Conservation (phyloP, 495 filamentous ascomycete genomes). For the Trichocladium uniseriatum region DNA sequence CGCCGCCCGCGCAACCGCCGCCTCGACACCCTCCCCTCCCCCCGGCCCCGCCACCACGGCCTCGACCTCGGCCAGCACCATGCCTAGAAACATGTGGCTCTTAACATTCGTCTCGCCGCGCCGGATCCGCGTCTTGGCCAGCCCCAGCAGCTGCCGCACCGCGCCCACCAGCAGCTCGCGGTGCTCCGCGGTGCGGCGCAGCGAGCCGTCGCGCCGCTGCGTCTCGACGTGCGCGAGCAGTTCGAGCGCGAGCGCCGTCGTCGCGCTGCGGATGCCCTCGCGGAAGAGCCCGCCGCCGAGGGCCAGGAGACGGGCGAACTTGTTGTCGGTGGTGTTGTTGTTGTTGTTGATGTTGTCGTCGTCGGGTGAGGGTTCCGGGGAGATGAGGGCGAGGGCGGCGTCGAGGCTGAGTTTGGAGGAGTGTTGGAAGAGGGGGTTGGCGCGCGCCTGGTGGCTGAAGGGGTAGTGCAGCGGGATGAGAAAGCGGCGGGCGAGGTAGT, state of each 20-base stretch:
- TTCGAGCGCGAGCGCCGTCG: background rate
- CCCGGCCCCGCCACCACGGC: too few species aligned
- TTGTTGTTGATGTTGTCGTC: too few species aligned
- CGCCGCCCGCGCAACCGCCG: background rate
- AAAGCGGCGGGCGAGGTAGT: conserved; percentile 1
- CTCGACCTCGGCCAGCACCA: too few species aligned
- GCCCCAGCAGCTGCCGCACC: too few species aligned
- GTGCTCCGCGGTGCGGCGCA: too few species aligned
- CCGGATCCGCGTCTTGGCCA: too few species aligned
- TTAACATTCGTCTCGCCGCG: too few species aligned
- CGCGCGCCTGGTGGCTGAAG: conserved; percentile 2
- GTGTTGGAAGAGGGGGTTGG: background rate
- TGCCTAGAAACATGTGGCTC: too few species aligned
- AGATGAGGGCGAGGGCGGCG: background rate
- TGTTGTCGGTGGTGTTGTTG: too few species aligned
- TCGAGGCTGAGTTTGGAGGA: background rate
- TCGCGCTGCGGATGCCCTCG: background rate
- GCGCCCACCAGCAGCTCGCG: too few species aligned
- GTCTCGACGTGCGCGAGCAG: conserved; percentile 1
- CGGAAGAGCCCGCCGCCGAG: background rate
- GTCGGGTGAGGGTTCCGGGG: background rate
- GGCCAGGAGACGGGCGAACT: background rate
- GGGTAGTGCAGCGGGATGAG: background rate
- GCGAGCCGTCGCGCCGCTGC: too few species aligned
- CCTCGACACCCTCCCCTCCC: too few species aligned